Conservation (phyloP, 2,329 filamentous ascomycete species). For the Apiospora aurea region DNA sequence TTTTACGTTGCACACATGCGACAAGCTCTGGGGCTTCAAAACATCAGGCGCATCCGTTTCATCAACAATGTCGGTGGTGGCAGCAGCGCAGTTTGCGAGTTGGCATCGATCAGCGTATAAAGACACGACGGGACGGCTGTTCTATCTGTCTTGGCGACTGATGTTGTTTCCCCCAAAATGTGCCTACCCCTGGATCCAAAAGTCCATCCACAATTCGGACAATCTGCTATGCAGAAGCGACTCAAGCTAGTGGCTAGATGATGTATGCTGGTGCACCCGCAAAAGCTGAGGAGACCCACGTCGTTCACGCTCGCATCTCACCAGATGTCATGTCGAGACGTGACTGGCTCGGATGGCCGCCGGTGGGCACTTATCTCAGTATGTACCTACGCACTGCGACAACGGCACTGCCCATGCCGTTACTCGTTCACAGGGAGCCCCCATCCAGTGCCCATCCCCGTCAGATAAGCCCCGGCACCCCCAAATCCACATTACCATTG, state of each 20-base stretch:
- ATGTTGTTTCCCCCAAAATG: constrained; percentile 17
- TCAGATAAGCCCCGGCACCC: constrained; percentile 6
- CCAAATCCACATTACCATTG: neutral
- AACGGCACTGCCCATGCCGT: constrained; percentile 8
- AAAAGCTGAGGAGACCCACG: constrained; percentile 8
- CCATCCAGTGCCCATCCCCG: constrained; percentile 6
- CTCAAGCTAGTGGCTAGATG: constrained; percentile 16
- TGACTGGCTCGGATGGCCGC: constrained; percentile 3
- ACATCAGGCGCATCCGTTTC: constrained; percentile 13
- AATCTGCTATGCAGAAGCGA: constrained; percentile 10
- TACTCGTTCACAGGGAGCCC: constrained; percentile 15
- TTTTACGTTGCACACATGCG: neutral
- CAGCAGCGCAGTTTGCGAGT: neutral
- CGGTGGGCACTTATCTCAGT: constrained; percentile 10
- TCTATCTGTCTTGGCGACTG: constrained; percentile 9
- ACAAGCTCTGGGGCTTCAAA: constrained; percentile 15
- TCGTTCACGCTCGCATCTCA: constrained; percentile 2
- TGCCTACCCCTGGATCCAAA: constrained; percentile 8
- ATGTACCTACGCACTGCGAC: neutral
- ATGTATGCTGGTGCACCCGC: constrained; percentile 13
- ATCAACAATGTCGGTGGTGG: neutral
- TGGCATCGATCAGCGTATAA: neutral
- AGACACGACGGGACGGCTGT: neutral
- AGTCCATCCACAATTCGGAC: constrained; percentile 15
- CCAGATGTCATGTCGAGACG: constrained; percentile 12